Percentiles rank a stretch among this genome's conserved stretches.
These are phyloP conservation scores for Domatiomyces globalis DNA, from an alignment of 2,329 filamentous ascomycete species.

Conservation along the genomic window DNA sequence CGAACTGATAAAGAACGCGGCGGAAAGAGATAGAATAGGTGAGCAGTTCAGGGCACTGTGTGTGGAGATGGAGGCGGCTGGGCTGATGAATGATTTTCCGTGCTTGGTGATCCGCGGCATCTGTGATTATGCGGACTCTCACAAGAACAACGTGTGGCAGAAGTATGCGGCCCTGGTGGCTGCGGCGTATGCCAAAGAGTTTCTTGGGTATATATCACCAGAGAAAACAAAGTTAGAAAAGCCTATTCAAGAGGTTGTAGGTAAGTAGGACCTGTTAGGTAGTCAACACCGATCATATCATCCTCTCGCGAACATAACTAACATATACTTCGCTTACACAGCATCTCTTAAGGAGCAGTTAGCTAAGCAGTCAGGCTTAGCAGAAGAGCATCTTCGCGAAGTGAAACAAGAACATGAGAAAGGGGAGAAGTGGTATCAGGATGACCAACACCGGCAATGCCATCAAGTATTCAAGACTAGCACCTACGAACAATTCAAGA, in stretches of 20 bases:
- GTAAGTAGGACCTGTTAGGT: background rate
- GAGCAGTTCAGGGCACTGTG: conserved; percentile 14
- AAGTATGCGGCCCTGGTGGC: conserved; percentile 23
- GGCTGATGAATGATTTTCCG: conserved; percentile 21
- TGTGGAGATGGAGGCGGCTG: conserved; percentile 24
- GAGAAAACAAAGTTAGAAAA: background rate
- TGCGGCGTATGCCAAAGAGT: conserved; percentile 20
- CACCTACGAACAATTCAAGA: conserved; percentile 21
- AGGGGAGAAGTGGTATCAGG: background rate
- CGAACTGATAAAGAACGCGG: conserved; percentile 10
- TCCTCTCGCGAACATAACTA: too few species aligned
- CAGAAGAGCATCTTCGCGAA: background rate
- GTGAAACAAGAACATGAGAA: background rate
- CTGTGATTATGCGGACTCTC: conserved; percentile 29
- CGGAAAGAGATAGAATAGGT: conserved; percentile 4
- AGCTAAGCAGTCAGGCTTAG: background rate
- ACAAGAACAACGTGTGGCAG: conserved; percentile 29
- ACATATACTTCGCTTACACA: too few species aligned
- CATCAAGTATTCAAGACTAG: background rate
- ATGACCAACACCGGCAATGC: too few species aligned
- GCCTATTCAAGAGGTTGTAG: conserved; percentile 1
- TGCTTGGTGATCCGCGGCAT: conserved; percentile 30
- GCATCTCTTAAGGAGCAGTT: too few species aligned
- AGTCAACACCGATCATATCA: too few species aligned
- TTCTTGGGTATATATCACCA: conserved; percentile 3